Evolutionary conservation across 2,329 filamentous ascomycete genomes (phyloP), one percentile per base, ranked within the genome.

Genomic region (Fusarium zealandicum): DNA sequence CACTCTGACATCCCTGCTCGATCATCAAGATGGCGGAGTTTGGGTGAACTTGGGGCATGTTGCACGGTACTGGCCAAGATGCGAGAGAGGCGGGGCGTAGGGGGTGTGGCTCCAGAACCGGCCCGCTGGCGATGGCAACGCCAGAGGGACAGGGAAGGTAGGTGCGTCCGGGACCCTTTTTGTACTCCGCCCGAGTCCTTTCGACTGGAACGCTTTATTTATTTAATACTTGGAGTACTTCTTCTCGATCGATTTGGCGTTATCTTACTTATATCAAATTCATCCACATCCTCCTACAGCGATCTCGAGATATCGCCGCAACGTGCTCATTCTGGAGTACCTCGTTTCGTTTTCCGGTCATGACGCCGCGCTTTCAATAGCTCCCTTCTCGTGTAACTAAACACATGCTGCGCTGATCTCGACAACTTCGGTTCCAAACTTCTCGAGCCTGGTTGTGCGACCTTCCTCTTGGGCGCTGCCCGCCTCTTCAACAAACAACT

Each of bases 151-250:
- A 51, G 43, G 52, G 53, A 50, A 48, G 49, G 52, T 31, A 49
- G 33, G 45, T 54, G 48, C 54, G 44, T 25, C 57, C 64, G 64
- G 64, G 51, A 46, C 58, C 38, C 49, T 64, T 64, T 67, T 63
- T 67, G 52, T 59, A 37, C 56, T 41, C 64, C 64, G 64, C 42
- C 57, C 61, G 61, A 61, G 49, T 64, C 49, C 39, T 25, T 25
- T 25, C 22, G 6, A 8, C n/a, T 25, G 22, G 20, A 20, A 20
- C 37, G 16, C 37, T 31, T 40, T 25, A 40, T 27, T 40, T 40
- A 28, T 17, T 47, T 47, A 42, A 58, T 50, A 17, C 44, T 52
- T 44, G 49, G 51, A 41, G 41, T 50, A 55, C 27, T 51, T 51
- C 32, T 53, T 57, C 35, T 51, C 36, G 37, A 39, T 56, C 48